Base-by-base conservation (phyloP, 768 basidiomycete species). In the Kwoniella sp. region DNA sequence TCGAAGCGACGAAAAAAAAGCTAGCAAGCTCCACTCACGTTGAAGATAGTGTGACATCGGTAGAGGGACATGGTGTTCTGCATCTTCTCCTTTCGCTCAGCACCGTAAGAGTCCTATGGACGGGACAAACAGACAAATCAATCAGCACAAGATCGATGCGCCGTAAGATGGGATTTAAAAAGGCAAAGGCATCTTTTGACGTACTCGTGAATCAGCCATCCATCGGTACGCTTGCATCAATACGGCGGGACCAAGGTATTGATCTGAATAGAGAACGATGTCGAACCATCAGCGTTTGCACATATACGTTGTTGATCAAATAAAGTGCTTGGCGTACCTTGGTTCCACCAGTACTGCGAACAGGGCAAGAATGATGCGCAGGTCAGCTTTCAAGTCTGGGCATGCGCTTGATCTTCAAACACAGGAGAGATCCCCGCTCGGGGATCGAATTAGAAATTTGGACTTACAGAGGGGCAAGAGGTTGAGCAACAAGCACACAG, bases 11-110 rank as follows among this genome's bases (percentile, higher is more conserved):
- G n/a, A 24, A 60, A 47, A 25, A 47, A 29, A 37, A 24, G n/a
- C n/a, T n/a, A n/a, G n/a, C n/a, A 33, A 5, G 21, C 64, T 36
- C 33, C 22, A 68, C 72, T 70, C 61, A 90, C 92, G 82, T 96
- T 96, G 85, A 97, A 96, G 83, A 96, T 97, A 53, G 95, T 97
- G 82, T 97, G 95, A 84, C 95, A 98, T 63, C 95, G 87, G 83
- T 96, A 99, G 79, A 99, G 81, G 77, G 91, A 93, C 85, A 98
- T 85, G 76, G 92, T 89, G 81, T 99, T 99, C 82, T 97, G 91
- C 69, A 99, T 84, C 74, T 87, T 88, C 78, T 93, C 92, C 84
- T 89, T 92, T 64, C 95, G 86, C 77, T 92, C 84, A 1, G 86
- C 85, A 12, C 85, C 85, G 76, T 90, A 85, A 22, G 87, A 80